phyloP scores from a whole-genome alignment of 1,284 basidiomycete species.

The Leccinum variabile region DNA sequence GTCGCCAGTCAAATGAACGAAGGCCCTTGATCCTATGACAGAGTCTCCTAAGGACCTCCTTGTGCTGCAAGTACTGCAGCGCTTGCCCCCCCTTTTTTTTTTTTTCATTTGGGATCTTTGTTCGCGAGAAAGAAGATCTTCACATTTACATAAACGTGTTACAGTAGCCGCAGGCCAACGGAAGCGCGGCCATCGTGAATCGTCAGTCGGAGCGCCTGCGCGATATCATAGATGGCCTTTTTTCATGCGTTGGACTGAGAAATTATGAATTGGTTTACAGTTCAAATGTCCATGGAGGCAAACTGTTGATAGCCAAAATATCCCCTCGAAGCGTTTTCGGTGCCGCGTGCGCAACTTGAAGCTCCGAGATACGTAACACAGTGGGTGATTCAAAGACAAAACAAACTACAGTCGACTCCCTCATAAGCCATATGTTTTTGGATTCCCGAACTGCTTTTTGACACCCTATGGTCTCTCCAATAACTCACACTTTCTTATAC shows the following conservation, averaged over 20 bases:
- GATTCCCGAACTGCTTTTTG: too few relatives aligned
- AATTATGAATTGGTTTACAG: background rate
- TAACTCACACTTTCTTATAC: too few relatives aligned
- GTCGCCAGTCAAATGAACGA: background rate
- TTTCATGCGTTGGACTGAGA: background rate
- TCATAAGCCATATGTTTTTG: too few relatives aligned
- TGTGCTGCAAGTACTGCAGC: background rate
- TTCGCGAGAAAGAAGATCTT: background rate
- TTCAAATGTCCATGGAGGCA: background rate
- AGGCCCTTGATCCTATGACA: background rate
- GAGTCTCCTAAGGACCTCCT: background rate
- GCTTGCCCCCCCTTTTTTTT: background rate
- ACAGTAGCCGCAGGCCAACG: background rate
- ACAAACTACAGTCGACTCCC: too few relatives aligned
- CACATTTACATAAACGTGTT: background rate
- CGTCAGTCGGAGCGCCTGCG: background rate
- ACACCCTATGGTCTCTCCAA: too few relatives aligned
- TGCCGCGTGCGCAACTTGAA: too few relatives aligned
- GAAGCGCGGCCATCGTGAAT: conserved; percentile 2
- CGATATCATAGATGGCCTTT: background rate
- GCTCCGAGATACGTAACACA: too few relatives aligned
- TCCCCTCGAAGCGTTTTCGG: too few relatives aligned
- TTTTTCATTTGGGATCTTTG: background rate
- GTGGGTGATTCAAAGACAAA: too few relatives aligned
- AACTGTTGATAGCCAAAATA: too few relatives aligned